Base-by-base conservation (phyloP, 148 eudicot species). In the Beta vulgaris region DNA sequence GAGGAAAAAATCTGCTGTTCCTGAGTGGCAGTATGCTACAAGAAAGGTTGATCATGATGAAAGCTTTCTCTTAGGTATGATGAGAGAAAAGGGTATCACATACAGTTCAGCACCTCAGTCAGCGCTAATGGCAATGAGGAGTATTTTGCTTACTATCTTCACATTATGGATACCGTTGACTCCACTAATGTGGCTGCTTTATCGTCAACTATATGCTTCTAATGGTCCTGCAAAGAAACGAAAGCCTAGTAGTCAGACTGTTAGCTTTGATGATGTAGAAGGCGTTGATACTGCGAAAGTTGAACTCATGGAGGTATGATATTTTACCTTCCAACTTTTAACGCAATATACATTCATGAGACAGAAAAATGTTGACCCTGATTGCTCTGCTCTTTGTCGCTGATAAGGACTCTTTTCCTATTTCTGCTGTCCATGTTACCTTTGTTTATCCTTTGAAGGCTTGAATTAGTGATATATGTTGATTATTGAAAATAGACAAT, bases 261-360 rank as follows among this genome's bases (percentile, higher is more conserved):
- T 88, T 73, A 74, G 84, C 85, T 96, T 96, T 84, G 89, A 91
- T 44, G 99, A 96, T 75, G 99, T 96, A 73, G 99, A 92, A 79
- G 99, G 99, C 5, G 97, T 96, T 64, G 97, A 91, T 87, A 76
- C 92, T 64, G 99, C 99, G 7, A 96, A 95, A 85, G 89, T 89
- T 62, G 99, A 96, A 89, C 99, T 96, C 48, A 81, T 92, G 98
- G 99, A 96, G 98, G 99, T 96, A 79, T 73, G 79, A 69, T 65
- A 40, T 44, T 74, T 64, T 58, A 29, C 53, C 53, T 61, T 73
- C n/a, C 7, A 53, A 37, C 69, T 40, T 35, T 31, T 57, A 68
- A 28, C 31, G 1, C 59, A 12, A 73, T 16, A 66, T 36, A 18
- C 49, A 61, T 31, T 31, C 9, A 65, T 51, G 16, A 51, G 23